Conservation (phyloP, 495 filamentous ascomycete species). For the Aspergillus sparsus region DNA sequence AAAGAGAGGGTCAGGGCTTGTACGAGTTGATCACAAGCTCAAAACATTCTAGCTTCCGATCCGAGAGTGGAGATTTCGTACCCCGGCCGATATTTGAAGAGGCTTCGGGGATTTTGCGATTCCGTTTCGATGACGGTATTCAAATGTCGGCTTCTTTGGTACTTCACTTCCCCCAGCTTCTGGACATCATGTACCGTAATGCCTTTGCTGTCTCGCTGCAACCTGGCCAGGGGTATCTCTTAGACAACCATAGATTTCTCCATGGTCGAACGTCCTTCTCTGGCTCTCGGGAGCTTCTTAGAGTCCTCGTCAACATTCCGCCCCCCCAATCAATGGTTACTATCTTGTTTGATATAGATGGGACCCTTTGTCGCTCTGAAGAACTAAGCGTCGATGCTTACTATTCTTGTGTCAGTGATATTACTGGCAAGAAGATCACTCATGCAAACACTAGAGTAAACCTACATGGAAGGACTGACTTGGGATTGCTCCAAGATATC, state of each 20-base stretch:
- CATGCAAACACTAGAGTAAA: slow-evolving; percentile 19
- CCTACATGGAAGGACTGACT: slow-evolving; percentile 19
- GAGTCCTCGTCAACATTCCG: slow-evolving; percentile 16
- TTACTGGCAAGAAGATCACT: slow-evolving; percentile 17
- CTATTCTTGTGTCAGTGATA: slow-evolving; percentile 19
- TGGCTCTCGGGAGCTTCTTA: slow-evolving; percentile 14
- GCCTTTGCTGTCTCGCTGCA: slow-evolving; percentile 12
- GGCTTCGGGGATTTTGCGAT: slow-evolving; percentile 13
- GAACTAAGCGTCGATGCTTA: slow-evolving; percentile 22
- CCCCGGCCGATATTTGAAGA: slow-evolving; percentile 16
- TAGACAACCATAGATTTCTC: slow-evolving; percentile 20
- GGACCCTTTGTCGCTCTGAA: slow-evolving; percentile 23
- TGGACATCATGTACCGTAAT: slow-evolving; percentile 15
- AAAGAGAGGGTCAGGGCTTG: slow-evolving; percentile 1
- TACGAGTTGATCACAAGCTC: slow-evolving; percentile 13
- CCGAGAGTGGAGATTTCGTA: slow-evolving; percentile 17
- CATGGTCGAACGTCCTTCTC: slow-evolving; percentile 19
- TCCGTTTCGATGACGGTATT: slow-evolving; percentile 20
- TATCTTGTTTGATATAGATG: slow-evolving; percentile 20
- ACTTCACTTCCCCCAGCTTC: slow-evolving; percentile 8
- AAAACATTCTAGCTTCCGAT: slow-evolving; percentile 15
- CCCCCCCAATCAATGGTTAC: slow-evolving; percentile 11
- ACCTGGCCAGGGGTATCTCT: slow-evolving; percentile 17
- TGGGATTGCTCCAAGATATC: slow-evolving; percentile 17
- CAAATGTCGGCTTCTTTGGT: slow-evolving; percentile 17